Conservation (phyloP, 2,329 filamentous ascomycete genomes). For the Exophiala calicioides region DNA sequence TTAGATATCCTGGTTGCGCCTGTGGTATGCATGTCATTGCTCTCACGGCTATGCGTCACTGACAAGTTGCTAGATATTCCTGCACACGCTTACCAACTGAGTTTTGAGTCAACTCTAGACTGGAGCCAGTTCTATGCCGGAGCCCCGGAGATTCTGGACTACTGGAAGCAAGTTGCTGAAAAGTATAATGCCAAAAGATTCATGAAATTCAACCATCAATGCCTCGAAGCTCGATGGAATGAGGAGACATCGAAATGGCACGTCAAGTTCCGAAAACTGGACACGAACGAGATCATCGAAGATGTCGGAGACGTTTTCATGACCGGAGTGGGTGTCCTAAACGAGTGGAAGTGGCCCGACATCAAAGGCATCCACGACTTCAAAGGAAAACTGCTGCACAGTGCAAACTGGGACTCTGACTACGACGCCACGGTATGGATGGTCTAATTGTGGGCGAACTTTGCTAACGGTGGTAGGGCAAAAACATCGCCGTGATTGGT, state of each 20-base stretch:
- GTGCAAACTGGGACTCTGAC: constrained; percentile 35
- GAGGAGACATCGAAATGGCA: constrained; percentile 31
- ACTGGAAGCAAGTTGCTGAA: constrained; percentile 25
- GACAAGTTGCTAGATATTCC: constrained; percentile 19
- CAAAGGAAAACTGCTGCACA: constrained; percentile 36
- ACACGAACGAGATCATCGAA: constrained; percentile 26
- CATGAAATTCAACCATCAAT: constrained; percentile 34
- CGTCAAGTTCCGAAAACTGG: constrained; percentile 22
- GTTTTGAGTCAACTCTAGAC: constrained; percentile 18
- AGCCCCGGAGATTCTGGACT: constrained; percentile 30
- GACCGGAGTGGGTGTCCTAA: constrained; percentile 60
- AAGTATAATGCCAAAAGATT: constrained; percentile 32
- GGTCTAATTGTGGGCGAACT: not conserved
- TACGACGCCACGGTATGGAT: constrained; percentile 23
- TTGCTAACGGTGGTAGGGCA: constrained; percentile 19
- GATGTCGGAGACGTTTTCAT: constrained; percentile 55
- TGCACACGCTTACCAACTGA: constrained; percentile 27
- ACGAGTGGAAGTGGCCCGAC: constrained; percentile 49
- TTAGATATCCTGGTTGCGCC: constrained; percentile 24
- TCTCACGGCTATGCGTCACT: not conserved
- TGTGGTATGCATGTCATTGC: constrained; percentile 15
- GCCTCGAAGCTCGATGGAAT: constrained; percentile 30
- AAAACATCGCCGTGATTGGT: constrained; percentile 33
- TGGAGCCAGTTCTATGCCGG: constrained; percentile 32
- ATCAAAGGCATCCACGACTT: constrained; percentile 35